Evolutionary conservation across 345 rosid species (phyloP), one percentile per base, ranked within the genome.

Genomic region (Lumnitzera racemosa): DNA sequence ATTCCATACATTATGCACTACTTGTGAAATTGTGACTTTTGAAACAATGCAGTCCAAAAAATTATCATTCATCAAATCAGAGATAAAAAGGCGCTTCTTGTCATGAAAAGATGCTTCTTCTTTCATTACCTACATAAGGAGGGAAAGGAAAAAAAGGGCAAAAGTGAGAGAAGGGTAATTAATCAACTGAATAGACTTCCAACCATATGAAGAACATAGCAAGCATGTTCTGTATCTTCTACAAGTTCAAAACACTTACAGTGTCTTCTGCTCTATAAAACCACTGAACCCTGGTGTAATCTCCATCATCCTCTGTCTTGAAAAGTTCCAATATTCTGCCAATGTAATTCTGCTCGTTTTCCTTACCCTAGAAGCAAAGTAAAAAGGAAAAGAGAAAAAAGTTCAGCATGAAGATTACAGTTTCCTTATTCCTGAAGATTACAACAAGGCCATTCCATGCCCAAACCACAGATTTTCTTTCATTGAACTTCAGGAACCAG

Each of bases 211-310:
- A 36, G 43, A 36, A 36, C 43, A 36, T 36, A 9, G 31, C 3
- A 36, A 36, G 43, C 10, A 36, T 36, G 43, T 57, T 55, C 48
- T 57, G 54, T 58, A 0, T 3, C 53, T 20, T 61, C 49, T 3
- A 53, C 14, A 68, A 46, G 58, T 60, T 41, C 16, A 41, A 62
- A 67, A 20, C 57, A 74, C 96, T 63, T 48, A 87, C 98, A 16
- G 98, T 92, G 74, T 92, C 96, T 67, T 83, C 88, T 70, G 92
- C 94, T 73, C 81, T 85, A 65, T 89, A 92, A 79, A 89, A 92
- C 98, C 96, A 92, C 67, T 83, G 94, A 73, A 87, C 96, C 79
- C 96, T 81, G 67, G 87, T 83, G 75, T 83, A 89, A 47, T 83
- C 76, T 71, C 78, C 89, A 62, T 73, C 81, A 51, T 82, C 83